Percentiles rank a stretch among this genome's conserved stretches.
Conservation (phyloP, 2,329 filamentous ascomycete genomes). For the Ophiostoma tasmaniense region DNA sequence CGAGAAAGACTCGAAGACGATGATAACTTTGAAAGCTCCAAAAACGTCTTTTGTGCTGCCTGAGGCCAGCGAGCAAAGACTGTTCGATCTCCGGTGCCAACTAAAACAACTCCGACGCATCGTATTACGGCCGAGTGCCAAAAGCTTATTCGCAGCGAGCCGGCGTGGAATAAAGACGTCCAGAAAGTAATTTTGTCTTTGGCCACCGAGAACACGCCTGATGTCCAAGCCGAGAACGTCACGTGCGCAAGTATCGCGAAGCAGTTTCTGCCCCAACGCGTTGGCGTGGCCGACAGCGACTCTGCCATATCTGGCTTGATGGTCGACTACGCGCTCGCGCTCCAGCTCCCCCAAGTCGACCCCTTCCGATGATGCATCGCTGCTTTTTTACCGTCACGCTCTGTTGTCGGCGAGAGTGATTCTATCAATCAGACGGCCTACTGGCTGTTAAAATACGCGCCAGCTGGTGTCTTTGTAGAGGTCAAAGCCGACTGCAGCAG, state of each 20-base stretch:
- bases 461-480: background rate
- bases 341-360: slow-evolving; percentile 8
- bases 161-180: slow-evolving; percentile 10
- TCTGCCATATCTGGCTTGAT: background rate
- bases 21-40: slow-evolving; percentile 4
- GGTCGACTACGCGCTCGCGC: slow-evolving; percentile 9
- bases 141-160: slow-evolving; percentile 7
- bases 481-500: slow-evolving; percentile 7
- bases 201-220: slow-evolving; percentile 9
- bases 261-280: slow-evolving; percentile 9
- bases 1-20: slow-evolving; percentile 8
- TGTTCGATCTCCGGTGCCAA: slow-evolving; percentile 7
- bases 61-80: background rate
- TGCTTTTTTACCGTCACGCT: background rate
- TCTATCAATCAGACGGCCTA: slow-evolving; percentile 5
- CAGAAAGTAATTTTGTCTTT: slow-evolving; percentile 9
- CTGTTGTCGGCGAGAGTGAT: slow-evolving; percentile 7
- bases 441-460: background rate
- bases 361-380: slow-evolving; percentile 7
- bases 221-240: slow-evolving; percentile 10
- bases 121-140: slow-evolving; percentile 7
- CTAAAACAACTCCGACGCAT: slow-evolving; percentile 10
- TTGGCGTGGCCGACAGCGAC: slow-evolving; percentile 8
- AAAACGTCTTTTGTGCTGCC: slow-evolving; percentile 9
- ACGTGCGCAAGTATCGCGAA: slow-evolving; percentile 10